Conservation (phyloP, 768 basidiomycete genomes). For the Xerocomellus dryophilus region DNA sequence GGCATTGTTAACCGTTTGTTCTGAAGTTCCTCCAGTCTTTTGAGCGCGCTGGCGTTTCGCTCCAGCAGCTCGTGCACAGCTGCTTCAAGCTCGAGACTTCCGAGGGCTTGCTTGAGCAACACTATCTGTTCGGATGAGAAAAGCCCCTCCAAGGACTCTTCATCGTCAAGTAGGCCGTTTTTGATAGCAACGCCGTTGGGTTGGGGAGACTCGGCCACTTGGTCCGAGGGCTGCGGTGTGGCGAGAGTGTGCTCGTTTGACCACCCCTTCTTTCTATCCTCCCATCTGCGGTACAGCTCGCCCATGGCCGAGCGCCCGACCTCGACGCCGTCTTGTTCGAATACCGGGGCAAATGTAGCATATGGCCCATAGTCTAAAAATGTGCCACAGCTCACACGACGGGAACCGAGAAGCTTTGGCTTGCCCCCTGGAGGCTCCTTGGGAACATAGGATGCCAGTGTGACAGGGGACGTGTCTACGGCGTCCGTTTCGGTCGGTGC, state of each 20-base stretch:
- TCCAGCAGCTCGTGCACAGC: constrained; percentile 68
- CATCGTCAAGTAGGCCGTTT: constrained; percentile 28
- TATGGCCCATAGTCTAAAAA: constrained; percentile 80
- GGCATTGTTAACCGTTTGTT: constrained; percentile 47
- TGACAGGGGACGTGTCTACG: constrained; percentile 31
- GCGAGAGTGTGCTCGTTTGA: constrained; percentile 17
- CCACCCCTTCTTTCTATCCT: constrained; percentile 39
- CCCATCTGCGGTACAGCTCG: constrained; percentile 53
- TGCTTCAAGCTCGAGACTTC: constrained; percentile 61
- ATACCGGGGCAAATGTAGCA: constrained; percentile 74
- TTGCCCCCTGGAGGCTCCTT: constrained; percentile 40
- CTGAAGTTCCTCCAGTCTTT: constrained; percentile 65
- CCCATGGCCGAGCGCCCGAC: constrained; percentile 61
- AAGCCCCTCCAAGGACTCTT: constrained; percentile 48
- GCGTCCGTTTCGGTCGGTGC: constrained; percentile 32
- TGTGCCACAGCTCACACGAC: constrained; percentile 57
- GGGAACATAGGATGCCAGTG: constrained; percentile 57
- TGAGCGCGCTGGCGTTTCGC: constrained; percentile 60
- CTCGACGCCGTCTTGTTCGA: constrained; percentile 74
- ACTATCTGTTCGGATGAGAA: constrained; percentile 55
- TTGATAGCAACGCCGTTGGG: constrained; percentile 13
- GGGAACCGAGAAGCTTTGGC: constrained; percentile 45
- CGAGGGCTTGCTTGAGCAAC: constrained; percentile 58
- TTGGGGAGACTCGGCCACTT: background rate
- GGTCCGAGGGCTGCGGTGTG: constrained; percentile 2